Evolutionary conservation across 2,329 filamentous ascomycete species (phyloP).

Genomic region (Talaromyces piceae): DNA sequence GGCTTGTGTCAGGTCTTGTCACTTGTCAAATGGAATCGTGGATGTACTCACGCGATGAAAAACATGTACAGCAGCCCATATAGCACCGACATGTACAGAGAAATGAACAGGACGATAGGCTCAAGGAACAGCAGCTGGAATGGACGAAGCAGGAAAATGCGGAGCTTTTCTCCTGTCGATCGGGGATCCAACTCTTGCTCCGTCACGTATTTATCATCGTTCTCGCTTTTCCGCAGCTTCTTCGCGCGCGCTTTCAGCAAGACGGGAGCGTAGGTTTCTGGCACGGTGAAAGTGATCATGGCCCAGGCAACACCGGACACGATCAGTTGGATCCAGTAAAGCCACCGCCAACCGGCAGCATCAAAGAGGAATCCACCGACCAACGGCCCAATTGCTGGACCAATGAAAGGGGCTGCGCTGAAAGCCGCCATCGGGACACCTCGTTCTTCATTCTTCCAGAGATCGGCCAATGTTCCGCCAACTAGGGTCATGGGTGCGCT

Average conservation of each 20-base stretch:
- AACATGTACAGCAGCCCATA: slow-evolving; percentile 47
- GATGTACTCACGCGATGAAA: slow-evolving; percentile 47
- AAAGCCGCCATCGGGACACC: slow-evolving; percentile 85
- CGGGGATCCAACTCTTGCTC: slow-evolving; percentile 72
- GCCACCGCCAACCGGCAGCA: slow-evolving; percentile 67
- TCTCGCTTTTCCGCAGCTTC: slow-evolving; percentile 63
- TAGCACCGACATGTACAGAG: slow-evolving; percentile 76
- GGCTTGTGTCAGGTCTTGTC: slow-evolving; percentile 10
- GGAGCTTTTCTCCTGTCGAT: slow-evolving; percentile 59
- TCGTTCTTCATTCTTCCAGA: slow-evolving; percentile 78
- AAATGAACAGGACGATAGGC: slow-evolving; percentile 76
- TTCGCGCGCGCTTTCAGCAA: slow-evolving; percentile 64
- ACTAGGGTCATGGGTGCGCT: slow-evolving; percentile 82
- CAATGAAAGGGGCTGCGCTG: slow-evolving; percentile 73
- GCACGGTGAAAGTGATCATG: slow-evolving; percentile 78
- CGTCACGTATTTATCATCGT: slow-evolving; percentile 62
- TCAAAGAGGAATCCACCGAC: slow-evolving; percentile 70
- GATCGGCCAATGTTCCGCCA: slow-evolving; percentile 71
- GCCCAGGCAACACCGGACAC: slow-evolving; percentile 62
- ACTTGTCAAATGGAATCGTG: not conserved
- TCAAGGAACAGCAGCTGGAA: slow-evolving; percentile 81
- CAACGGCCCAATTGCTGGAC: slow-evolving; percentile 69
- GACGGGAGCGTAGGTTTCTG: slow-evolving; percentile 78
- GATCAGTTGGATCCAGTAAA: slow-evolving; percentile 84
- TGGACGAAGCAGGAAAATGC: slow-evolving; percentile 69